Evolutionary conservation across 495 filamentous ascomycete genomes (phyloP), one percentile per base, ranked within the genome.

Genomic region (Neohortaea acidophila): DNA sequence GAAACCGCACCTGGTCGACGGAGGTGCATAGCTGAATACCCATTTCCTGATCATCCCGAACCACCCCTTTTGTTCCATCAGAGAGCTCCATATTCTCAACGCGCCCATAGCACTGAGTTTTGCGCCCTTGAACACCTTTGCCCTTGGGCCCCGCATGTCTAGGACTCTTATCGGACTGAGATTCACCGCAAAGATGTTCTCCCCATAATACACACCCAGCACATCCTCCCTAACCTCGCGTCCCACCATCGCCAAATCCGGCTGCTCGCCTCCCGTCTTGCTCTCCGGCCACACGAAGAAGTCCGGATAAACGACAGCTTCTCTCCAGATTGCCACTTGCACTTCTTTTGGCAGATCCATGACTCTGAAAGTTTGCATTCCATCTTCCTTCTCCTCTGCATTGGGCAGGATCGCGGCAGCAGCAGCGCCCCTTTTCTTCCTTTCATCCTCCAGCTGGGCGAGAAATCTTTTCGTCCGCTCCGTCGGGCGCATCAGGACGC

Each of bases 181-280:
- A 41, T 44, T 30, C 19, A 51, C 19, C 5, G 36, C 31, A 30
- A 51, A 51, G 6, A 35, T 41, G 27, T 47, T 46, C 25, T 36
- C 36, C 1, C 27, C 39, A 27, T 47, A 51, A 40, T 39, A 48
- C 27, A 45, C 33, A 3, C 40, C 41, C 13, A 48, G 29, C 13
- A 43, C 38, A n/a, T 52, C 48, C 13, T 12, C 23, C 2, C 49
- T 36, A 9, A 48, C 17, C 17, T 41, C 30, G 14, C 24, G 32
- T 21, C 32, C 32, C 10, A 52, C 49, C 28, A 37, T 41, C 3
- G 45, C 38, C 19, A 52, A 23, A 17, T 47, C 49, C 12, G 45
- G 41, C 33, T 52, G 45, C 23, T 42, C 45, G 2, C 5, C 13
- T 19, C 35, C 44, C 2, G 25, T 43, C 2, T 8, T 11, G 11